phyloP scores from a whole-genome alignment of 2,329 filamentous ascomycete species.

The Claviceps monticola region DNA sequence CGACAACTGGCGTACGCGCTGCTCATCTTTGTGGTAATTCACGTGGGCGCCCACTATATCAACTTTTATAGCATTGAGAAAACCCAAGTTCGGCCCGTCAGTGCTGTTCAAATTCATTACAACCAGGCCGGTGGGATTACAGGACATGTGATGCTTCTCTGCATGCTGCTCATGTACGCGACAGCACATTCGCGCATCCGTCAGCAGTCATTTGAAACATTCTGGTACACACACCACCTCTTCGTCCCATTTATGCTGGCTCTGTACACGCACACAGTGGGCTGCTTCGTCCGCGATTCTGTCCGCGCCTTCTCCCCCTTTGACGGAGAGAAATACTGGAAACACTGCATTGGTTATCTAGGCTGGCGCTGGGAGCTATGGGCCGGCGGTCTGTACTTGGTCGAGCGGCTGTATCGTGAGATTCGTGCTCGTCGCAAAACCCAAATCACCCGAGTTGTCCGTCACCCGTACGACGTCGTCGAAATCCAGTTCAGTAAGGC shows the following conservation, averaged over 20 bases:
- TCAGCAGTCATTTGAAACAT: constrained; percentile 94
- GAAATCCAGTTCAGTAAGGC: constrained; percentile 96
- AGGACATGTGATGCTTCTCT: constrained; percentile 95
- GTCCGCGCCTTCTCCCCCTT: constrained; percentile 64
- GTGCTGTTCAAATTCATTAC: constrained; percentile 86
- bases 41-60: constrained; percentile 77
- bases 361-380: constrained; percentile 96
- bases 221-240: constrained; percentile 99
- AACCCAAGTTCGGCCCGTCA: constrained; percentile 63
- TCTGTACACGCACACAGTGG: constrained; percentile 89
- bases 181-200: constrained; percentile 87
- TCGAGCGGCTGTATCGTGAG: constrained; percentile 84
- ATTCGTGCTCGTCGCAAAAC: constrained; percentile 72
- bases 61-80: constrained; percentile 97
- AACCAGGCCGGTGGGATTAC: constrained; percentile 80
- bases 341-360: constrained; percentile 85
- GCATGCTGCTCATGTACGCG: constrained; percentile 97
- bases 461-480: constrained; percentile 92
- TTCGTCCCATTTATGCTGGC: constrained; percentile 90
- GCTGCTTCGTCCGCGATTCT: constrained; percentile 89
- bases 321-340: constrained; percentile 69
- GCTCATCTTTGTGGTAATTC: constrained; percentile 66
- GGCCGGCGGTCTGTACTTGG: constrained; percentile 71
- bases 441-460: constrained; percentile 83
- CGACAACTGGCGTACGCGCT: constrained; percentile 84